These are phyloP conservation scores for Trichophyton benhamiae DNA, from an alignment of 2,329 filamentous ascomycete species.

Conservation along the genomic window DNA sequence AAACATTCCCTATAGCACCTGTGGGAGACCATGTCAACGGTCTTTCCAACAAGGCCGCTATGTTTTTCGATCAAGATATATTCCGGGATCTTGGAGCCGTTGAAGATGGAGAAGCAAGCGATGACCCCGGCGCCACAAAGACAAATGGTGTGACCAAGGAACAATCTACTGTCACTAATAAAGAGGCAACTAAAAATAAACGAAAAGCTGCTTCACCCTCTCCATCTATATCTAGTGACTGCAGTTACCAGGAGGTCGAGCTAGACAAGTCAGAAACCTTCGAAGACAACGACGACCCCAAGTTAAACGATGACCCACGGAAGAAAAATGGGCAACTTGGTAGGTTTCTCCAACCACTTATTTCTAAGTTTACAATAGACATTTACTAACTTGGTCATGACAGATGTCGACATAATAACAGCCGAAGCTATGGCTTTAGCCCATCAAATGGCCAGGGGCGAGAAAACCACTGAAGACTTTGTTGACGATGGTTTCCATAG, in stretches of 20 bases:
- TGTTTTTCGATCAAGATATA: conserved; percentile 91
- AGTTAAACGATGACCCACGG: conserved; percentile 26
- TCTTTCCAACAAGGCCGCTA: conserved; percentile 71
- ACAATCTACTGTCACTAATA: neutral
- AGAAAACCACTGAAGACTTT: conserved; percentile 66
- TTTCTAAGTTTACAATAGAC: conserved; percentile 13
- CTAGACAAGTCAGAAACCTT: conserved; percentile 2
- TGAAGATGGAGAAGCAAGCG: conserved; percentile 36
- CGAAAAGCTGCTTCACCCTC: neutral
- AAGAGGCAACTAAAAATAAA: neutral
- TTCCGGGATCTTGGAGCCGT: conserved; percentile 70
- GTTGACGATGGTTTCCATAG: conserved; percentile 91
- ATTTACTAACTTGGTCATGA: conserved; percentile 14
- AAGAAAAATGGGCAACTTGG: conserved; percentile 34
- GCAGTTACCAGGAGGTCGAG: neutral
- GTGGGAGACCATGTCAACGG: conserved; percentile 29
- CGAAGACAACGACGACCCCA: conserved; percentile 14
- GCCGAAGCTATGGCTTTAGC: conserved; percentile 97
- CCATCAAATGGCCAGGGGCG: conserved; percentile 75
- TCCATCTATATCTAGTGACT: neutral
- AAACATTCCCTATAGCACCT: conserved; percentile 8
- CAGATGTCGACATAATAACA: conserved; percentile 97
- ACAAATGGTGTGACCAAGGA: neutral
- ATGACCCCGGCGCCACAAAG: conserved; percentile 7
- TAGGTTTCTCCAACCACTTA: conserved; percentile 17